A percentile compares a stretch with the other conserved stretches of the same genome.
These are phyloP conservation scores for Gossypium bickii DNA, from an alignment of 345 rosid species.

Conservation along the genomic window DNA sequence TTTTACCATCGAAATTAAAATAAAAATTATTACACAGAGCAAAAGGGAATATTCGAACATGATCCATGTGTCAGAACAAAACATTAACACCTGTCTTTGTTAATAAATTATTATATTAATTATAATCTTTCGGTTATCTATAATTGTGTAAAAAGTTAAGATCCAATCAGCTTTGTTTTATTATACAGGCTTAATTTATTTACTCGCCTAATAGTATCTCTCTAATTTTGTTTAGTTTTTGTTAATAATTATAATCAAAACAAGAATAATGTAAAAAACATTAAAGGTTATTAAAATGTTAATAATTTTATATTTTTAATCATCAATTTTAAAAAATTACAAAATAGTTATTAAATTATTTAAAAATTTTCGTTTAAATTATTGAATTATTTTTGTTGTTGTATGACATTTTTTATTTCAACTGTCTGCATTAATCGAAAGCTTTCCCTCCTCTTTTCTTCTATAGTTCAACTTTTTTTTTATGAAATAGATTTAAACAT, in stretches of 20 bases:
- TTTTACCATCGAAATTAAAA: background rate
- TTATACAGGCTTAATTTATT: background rate
- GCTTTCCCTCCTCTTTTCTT: accelerated
- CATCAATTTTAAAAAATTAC: no score
- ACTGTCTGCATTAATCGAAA: no score
- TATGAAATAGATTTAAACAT: no score
- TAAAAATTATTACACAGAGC: background rate
- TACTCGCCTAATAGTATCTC: background rate
- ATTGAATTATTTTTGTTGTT: no score
- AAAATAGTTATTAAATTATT: no score
- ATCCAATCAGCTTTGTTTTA: background rate
- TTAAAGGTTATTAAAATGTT: no score
- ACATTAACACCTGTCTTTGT: background rate
- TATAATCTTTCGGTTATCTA: background rate
- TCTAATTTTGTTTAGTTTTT: background rate
- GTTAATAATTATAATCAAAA: no score
- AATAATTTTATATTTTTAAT: no score
- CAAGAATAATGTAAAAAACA: no score
- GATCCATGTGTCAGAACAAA: background rate
- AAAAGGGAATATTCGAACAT: background rate
- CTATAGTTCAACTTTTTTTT: no score
- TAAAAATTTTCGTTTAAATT: no score
- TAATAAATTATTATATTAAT: background rate
- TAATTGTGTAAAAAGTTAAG: background rate
- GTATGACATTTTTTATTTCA: accelerated